Conservation (phyloP, 768 basidiomycete genomes). For the Russula brevipes region DNA sequence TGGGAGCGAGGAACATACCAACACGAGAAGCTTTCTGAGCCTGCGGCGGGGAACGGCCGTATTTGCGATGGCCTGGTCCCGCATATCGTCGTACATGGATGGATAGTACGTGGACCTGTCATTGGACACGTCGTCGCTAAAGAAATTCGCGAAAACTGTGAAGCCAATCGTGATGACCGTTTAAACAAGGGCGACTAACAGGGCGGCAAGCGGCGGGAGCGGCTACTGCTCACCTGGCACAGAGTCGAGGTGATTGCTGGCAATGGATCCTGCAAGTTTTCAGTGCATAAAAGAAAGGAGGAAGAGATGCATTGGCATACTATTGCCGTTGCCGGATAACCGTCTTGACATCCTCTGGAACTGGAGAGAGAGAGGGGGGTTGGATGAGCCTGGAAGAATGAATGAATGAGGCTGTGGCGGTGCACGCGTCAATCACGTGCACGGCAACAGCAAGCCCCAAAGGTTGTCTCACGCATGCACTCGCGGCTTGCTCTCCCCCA, state of each 20-base stretch:
- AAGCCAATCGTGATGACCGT: no score
- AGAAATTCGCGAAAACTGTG: constrained; percentile 15
- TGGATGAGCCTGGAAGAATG: neutral
- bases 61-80: neutral
- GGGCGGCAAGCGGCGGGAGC: neutral
- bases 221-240: neutral
- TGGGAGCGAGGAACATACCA: constrained; percentile 12
- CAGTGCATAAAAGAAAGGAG: neutral
- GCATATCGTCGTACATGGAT: constrained; percentile 17
- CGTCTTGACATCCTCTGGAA: neutral
- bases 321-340: neutral
- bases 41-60: constrained; percentile 17
- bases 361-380: neutral
- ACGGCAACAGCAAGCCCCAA: no score
- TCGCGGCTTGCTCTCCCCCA: no score
- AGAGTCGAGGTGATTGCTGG: neutral
- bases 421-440: neutral
- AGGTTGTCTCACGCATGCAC: no score
- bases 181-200: no score
- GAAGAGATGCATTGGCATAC: neutral
- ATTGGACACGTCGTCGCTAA: constrained; percentile 17
- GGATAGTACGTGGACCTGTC: constrained; percentile 14
- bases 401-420: neutral
- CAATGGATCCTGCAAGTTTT: neutral
- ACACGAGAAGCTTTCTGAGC: constrained; percentile 16